phyloP scores from a whole-genome alignment of 176 grass and related monocot species.

The Eleusine indica region DNA sequence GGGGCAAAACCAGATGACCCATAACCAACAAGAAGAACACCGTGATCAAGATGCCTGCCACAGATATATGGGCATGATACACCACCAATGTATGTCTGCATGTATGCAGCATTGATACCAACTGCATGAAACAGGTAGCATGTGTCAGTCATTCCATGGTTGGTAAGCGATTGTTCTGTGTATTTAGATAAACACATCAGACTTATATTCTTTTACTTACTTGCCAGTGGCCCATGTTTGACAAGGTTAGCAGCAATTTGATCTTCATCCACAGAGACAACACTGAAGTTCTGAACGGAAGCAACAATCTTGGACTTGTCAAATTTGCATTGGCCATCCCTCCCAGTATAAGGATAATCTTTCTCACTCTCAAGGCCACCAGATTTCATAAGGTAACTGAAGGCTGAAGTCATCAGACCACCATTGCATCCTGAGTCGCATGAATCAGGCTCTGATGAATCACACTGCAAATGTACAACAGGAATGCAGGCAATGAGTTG shows the following conservation, averaged over 20 bases:
- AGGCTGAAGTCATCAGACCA: conserved; percentile 80
- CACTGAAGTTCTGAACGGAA: conserved; percentile 79
- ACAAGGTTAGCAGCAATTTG: conserved; percentile 84
- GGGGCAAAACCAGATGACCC: conserved; percentile 67
- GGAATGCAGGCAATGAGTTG: conserved; percentile 9
- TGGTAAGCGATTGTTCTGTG: not conserved
- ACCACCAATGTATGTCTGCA: conserved; percentile 89
- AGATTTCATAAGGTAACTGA: conserved; percentile 78
- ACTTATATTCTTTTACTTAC: conserved; percentile 49
- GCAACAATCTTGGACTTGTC: conserved; percentile 84
- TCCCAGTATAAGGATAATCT: conserved; percentile 81
- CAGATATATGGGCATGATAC: conserved; percentile 88
- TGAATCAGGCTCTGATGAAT: conserved; percentile 63
- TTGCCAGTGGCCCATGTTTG: conserved; percentile 78
- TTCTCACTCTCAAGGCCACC: conserved; percentile 82
- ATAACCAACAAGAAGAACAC: conserved; percentile 87
- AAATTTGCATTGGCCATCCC: conserved; percentile 68
- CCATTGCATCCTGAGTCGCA: conserved; percentile 85
- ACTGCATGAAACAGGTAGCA: conserved; percentile 47
- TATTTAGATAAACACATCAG: not conserved
- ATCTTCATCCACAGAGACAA: conserved; percentile 72
- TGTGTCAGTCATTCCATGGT: not conserved
- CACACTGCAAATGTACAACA: conserved; percentile 62
- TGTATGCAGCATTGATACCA: conserved; percentile 79
- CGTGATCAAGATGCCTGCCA: conserved; percentile 71